Percentiles rank a stretch among this genome's conserved stretches.
phyloP scores from a whole-genome alignment of 2,329 filamentous ascomycete species.

The Ophiocordyceps camponoti-floridani region DNA sequence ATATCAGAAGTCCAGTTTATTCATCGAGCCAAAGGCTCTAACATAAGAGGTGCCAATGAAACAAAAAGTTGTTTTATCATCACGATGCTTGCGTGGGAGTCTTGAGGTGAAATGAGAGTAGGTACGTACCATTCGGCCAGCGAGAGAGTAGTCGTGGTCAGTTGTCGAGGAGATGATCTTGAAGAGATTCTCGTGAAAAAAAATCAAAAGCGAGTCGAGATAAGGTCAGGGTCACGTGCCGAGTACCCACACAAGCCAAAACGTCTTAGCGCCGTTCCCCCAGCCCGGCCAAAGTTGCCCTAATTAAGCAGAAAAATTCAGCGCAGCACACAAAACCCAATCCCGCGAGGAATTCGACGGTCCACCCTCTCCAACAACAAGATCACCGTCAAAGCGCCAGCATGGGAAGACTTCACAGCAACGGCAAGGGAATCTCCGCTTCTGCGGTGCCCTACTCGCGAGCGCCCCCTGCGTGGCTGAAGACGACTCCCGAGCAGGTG shows the following conservation, averaged over 20 bases:
- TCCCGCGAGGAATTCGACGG: conserved; percentile 7
- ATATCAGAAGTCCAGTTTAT: conserved; percentile 73
- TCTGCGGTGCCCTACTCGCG: conserved; percentile 96
- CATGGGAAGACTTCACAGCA: conserved; percentile 98
- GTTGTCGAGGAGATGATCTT: background rate
- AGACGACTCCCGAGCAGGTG: conserved; percentile 96
- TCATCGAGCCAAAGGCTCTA: conserved; percentile 57
- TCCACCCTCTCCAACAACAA: conserved; percentile 13
- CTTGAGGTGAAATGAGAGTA: conserved; percentile 1
- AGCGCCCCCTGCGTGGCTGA: conserved; percentile 83
- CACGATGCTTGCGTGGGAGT: conserved; percentile 23
- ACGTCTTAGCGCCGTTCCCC: too few species aligned
- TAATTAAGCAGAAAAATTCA: conserved; percentile 27
- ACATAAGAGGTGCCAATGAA: conserved; percentile 94
- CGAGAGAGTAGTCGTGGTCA: background rate
- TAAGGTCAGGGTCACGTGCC: background rate
- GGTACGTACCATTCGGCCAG: conserved; percentile 15
- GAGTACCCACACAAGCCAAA: too few species aligned
- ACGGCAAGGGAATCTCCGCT: conserved; percentile 97
- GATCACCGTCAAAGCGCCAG: conserved; percentile 29
- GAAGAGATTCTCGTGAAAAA: background rate
- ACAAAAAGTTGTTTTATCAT: conserved; percentile 53
- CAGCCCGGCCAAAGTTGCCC: conserved; percentile 18
- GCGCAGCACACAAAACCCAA: conserved; percentile 19
- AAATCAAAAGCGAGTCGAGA: too few species aligned